Percentiles rank a stretch among this genome's conserved stretches.
Conservation (phyloP, 495 filamentous ascomycete species). For the Schizothecium vesticola region DNA sequence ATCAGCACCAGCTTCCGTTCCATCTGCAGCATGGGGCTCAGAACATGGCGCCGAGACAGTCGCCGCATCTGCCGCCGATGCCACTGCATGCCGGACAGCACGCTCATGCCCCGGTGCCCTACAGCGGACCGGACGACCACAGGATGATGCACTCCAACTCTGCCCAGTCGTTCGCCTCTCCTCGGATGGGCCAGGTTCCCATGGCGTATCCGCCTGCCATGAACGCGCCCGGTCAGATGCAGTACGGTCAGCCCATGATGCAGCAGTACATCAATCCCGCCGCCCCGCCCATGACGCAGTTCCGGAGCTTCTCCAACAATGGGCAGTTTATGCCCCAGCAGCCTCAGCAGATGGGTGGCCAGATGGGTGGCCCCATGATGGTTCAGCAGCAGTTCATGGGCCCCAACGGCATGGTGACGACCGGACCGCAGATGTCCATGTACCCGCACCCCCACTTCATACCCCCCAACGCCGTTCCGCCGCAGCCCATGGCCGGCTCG, state of each 20-base stretch:
- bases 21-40: slow-evolving; percentile 51
- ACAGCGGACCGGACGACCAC: slow-evolving; percentile 69
- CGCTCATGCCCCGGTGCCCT: slow-evolving; percentile 56
- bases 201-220: slow-evolving; percentile 70
- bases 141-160: slow-evolving; percentile 80
- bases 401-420: slow-evolving; percentile 53
- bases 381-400: slow-evolving; percentile 63
- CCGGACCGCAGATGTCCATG: slow-evolving; percentile 65
- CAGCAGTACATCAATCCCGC: slow-evolving; percentile 64
- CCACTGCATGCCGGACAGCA: slow-evolving; percentile 60
- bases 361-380: slow-evolving; percentile 73
- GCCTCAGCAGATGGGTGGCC: slow-evolving; percentile 55
- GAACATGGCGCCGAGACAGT: slow-evolving; percentile 47
- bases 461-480: slow-evolving; percentile 55
- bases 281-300: slow-evolving; percentile 51
- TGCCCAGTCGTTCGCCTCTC: slow-evolving; percentile 71
- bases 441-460: slow-evolving; percentile 62
- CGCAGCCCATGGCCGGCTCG: slow-evolving; percentile 53
- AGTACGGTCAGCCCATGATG: slow-evolving; percentile 68
- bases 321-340: slow-evolving; percentile 64
- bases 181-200: slow-evolving; percentile 62
- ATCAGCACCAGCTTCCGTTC: slow-evolving; percentile 72
- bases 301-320: slow-evolving; percentile 51
- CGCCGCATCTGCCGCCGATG: slow-evolving; percentile 60
- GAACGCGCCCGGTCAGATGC: slow-evolving; percentile 60